A percentile compares a stretch with the other conserved stretches of the same genome.
Evolutionary conservation across 768 basidiomycete genomes (phyloP).

Genomic region (Phylloporus rhodoxanthus): DNA sequence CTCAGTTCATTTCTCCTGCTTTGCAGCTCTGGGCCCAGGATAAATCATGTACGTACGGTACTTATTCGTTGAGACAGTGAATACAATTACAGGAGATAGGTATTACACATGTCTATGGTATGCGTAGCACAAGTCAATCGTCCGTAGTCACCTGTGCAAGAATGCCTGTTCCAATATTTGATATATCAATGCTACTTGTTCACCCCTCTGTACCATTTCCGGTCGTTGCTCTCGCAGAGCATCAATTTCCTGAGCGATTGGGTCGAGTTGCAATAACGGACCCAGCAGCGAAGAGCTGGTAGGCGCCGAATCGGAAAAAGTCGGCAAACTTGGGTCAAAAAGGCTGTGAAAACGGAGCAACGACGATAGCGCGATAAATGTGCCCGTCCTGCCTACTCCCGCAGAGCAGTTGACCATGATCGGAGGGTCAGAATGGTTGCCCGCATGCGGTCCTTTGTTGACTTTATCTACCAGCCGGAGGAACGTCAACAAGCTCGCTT

Average conservation of each 20-base stretch:
- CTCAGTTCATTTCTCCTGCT: no score
- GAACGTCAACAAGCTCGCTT: slow-evolving; percentile 55
- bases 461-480: slow-evolving; percentile 54
- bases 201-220: slow-evolving; percentile 71
- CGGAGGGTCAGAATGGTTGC: slow-evolving; percentile 59
- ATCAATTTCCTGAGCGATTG: slow-evolving; percentile 68
- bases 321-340: slow-evolving; percentile 27
- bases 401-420: slow-evolving; percentile 83
- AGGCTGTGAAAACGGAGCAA: slow-evolving; percentile 60
- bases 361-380: slow-evolving; percentile 77
- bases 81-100: background rate
- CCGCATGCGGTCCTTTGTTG: slow-evolving; percentile 43
- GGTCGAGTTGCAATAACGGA: slow-evolving; percentile 46
- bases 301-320: slow-evolving; percentile 24
- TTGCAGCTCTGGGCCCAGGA: no score
- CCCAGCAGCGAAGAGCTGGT: slow-evolving; percentile 53
- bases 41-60: no score
- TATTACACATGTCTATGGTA: background rate
- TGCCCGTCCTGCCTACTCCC: slow-evolving; percentile 81
- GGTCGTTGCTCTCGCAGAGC: slow-evolving; percentile 74
- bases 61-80: background rate
- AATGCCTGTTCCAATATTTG: slow-evolving; percentile 41
- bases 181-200: slow-evolving; percentile 64
- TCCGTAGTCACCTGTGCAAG: slow-evolving; percentile 6
- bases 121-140: background rate